A percentile compares a stretch with the other conserved stretches of the same genome.
These are phyloP conservation scores for Cyberlindnera maclurae DNA, from an alignment of 805 yeast species.

Conservation along the genomic window DNA sequence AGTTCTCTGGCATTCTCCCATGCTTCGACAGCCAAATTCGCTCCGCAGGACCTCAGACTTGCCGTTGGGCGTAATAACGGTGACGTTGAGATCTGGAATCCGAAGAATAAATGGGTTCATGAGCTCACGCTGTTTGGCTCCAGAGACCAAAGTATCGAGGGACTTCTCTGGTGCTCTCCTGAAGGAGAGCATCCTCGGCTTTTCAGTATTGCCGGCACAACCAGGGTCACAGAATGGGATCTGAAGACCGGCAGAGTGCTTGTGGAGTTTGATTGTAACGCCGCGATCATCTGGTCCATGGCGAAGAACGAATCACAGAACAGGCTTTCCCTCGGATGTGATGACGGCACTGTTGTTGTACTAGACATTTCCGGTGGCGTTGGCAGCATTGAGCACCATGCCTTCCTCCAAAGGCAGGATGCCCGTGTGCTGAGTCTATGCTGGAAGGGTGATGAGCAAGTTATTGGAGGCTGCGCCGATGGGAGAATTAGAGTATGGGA, in stretches of 20 bases:
- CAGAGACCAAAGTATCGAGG: slow-evolving; percentile 79
- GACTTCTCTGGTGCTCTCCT: slow-evolving; percentile 66
- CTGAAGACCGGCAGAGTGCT: slow-evolving; percentile 63
- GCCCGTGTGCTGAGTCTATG: slow-evolving; percentile 71
- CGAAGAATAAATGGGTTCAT: slow-evolving; percentile 72
- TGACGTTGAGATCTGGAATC: slow-evolving; percentile 93
- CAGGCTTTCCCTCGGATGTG: slow-evolving; percentile 85
- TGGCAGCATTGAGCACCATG: slow-evolving; percentile 73
- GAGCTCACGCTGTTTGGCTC: slow-evolving; percentile 74
- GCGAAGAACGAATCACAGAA: slow-evolving; percentile 54
- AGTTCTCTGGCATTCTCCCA: slow-evolving; percentile 78
- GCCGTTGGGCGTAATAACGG: slow-evolving; percentile 95
- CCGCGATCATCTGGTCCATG: slow-evolving; percentile 91
- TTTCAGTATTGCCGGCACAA: slow-evolving; percentile 92
- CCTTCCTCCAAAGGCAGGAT: slow-evolving; percentile 75
- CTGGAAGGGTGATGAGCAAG: slow-evolving; percentile 59
- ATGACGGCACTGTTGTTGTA: slow-evolving; percentile 84
- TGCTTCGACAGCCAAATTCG: slow-evolving; percentile 37
- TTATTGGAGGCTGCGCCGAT: slow-evolving; percentile 94
- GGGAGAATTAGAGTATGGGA: slow-evolving; percentile 87
- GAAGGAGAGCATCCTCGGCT: slow-evolving; percentile 55
- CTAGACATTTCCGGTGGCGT: slow-evolving; percentile 80
- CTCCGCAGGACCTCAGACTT: slow-evolving; percentile 56
- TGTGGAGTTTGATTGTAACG: slow-evolving; percentile 77
- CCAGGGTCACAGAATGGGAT: slow-evolving; percentile 90